Percentiles rank a stretch among this genome's conserved stretches.
phyloP scores from a whole-genome alignment of 371 early-diverging fungal species.

The Haplosporangium sp. region DNA sequence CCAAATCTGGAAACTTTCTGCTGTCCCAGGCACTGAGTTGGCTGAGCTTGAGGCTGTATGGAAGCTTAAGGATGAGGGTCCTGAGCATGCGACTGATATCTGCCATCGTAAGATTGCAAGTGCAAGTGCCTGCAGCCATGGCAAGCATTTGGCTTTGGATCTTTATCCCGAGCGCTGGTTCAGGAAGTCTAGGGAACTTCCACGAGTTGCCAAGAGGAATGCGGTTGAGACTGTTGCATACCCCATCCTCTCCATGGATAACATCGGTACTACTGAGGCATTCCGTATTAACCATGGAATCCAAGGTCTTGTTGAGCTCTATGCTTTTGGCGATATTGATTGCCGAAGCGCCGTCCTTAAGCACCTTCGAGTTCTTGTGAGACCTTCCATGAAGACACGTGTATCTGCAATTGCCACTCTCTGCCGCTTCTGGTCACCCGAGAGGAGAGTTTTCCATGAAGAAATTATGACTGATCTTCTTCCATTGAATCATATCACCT shows the following conservation, averaged over 20 bases:
- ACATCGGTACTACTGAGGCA: slow-evolving; percentile 16
- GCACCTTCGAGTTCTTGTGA: slow-evolving; percentile 8
- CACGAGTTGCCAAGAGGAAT: slow-evolving; percentile 11
- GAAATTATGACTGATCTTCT: slow-evolving; percentile 11
- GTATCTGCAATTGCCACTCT: slow-evolving; percentile 1
- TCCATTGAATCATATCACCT: slow-evolving; percentile 4
- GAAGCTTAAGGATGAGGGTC: slow-evolving; percentile 15
- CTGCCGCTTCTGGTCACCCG: slow-evolving; percentile 11
- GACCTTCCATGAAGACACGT: slow-evolving; percentile 11
- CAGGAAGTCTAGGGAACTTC: slow-evolving; percentile 10
- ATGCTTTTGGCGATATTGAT: slow-evolving; percentile 11
- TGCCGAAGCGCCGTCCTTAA: slow-evolving; percentile 11
- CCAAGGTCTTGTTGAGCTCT: slow-evolving; percentile 19
- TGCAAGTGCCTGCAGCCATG: slow-evolving; percentile 20
- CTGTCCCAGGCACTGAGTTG: slow-evolving; percentile 7
- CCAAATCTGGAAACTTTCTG: slow-evolving; percentile 19
- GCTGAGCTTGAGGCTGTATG: slow-evolving; percentile 16
- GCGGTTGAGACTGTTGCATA: slow-evolving; percentile 10
- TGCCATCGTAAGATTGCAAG: slow-evolving; percentile 21
- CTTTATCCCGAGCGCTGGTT: slow-evolving; percentile 14
- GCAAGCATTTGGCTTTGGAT: slow-evolving; percentile 14
- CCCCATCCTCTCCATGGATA: slow-evolving; percentile 10
- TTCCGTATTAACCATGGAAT: slow-evolving; percentile 21
- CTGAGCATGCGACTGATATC: slow-evolving; percentile 5
- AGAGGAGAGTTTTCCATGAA: slow-evolving; percentile 1